Evolutionary conservation across 345 rosid genomes (phyloP).

Genomic region (Gossypium bickii): DNA sequence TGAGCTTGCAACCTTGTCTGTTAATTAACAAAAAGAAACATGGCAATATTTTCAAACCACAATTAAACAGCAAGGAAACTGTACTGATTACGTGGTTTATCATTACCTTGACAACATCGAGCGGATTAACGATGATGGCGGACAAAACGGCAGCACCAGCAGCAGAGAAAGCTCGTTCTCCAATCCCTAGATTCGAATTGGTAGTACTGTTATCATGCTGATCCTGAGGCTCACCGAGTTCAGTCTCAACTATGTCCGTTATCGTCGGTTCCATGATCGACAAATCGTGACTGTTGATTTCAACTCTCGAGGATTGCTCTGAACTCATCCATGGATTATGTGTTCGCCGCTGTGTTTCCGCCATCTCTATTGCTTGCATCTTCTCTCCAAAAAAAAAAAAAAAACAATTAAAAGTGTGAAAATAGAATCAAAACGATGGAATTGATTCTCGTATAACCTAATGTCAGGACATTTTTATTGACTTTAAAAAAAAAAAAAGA

Average conservation of each 20-base stretch:
- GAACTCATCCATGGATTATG: conserved; percentile 26
- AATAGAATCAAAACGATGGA: conserved; percentile 1
- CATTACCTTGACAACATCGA: conserved; percentile 82
- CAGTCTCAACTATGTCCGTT: conserved; percentile 21
- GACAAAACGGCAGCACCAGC: conserved; percentile 94
- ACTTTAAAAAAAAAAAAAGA: neutral
- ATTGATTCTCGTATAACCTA: neutral
- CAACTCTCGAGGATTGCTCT: conserved; percentile 16
- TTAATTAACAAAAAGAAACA: neutral
- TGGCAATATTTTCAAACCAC: neutral
- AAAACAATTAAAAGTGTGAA: neutral
- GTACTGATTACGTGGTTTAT: neutral
- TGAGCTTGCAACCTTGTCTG: conserved; percentile 97
- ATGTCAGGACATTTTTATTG: neutral
- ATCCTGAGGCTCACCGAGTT: conserved; percentile 19
- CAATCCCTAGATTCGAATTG: conserved; percentile 51
- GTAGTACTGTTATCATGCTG: conserved; percentile 19
- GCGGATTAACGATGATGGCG: conserved; percentile 83
- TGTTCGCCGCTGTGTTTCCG: conserved; percentile 17
- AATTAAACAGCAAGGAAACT: neutral
- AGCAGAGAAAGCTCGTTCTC: conserved; percentile 74
- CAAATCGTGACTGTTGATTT: conserved; percentile 18
- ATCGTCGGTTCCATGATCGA: conserved; percentile 20
- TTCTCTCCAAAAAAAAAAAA: neutral
- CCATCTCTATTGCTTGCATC: conserved; percentile 16